phyloP scores from a whole-genome alignment of 306 rosid species.

The Styphnolobium japonicum region DNA sequence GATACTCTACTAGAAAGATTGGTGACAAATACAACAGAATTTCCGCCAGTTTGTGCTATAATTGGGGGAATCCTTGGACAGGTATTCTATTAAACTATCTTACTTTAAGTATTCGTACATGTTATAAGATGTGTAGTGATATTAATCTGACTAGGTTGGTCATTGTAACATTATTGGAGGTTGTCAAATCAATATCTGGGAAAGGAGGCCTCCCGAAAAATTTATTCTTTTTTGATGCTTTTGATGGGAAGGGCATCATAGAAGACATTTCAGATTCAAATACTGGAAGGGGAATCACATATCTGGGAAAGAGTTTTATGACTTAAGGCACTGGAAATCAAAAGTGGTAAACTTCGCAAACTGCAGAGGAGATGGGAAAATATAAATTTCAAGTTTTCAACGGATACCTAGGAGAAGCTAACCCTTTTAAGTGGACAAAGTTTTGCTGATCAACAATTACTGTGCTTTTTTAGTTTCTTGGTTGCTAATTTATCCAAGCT shows the following conservation, averaged over 20 bases:
- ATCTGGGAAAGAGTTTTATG: not conserved
- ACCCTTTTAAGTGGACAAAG: not conserved
- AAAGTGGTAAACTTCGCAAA: not conserved
- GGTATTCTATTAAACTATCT: conserved; percentile 40
- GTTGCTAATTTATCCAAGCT: not conserved
- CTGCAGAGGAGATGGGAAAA: not conserved
- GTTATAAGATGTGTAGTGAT: not conserved
- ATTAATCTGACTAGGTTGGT: not conserved
- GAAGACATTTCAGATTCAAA: conserved; percentile 62
- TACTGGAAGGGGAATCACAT: conserved; percentile 19
- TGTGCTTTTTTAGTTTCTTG: not conserved
- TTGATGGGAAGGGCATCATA: conserved; percentile 84
- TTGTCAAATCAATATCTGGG: conserved; percentile 88
- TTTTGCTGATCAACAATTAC: not conserved
- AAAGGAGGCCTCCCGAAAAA: conserved; percentile 85
- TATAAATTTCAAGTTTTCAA: not conserved
- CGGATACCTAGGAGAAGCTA: not conserved
- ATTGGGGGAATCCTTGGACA: conserved; percentile 95
- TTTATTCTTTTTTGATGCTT: conserved; percentile 77
- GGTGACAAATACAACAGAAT: conserved; percentile 58
- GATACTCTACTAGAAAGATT: conserved; percentile 69
- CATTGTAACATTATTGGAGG: conserved; percentile 57
- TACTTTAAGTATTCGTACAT: not conserved
- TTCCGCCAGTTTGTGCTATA: conserved; percentile 96
- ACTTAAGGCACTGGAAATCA: not conserved